phyloP scores from a whole-genome alignment of 2,329 filamentous ascomycete species.

The Diaporthe vaccinii region DNA sequence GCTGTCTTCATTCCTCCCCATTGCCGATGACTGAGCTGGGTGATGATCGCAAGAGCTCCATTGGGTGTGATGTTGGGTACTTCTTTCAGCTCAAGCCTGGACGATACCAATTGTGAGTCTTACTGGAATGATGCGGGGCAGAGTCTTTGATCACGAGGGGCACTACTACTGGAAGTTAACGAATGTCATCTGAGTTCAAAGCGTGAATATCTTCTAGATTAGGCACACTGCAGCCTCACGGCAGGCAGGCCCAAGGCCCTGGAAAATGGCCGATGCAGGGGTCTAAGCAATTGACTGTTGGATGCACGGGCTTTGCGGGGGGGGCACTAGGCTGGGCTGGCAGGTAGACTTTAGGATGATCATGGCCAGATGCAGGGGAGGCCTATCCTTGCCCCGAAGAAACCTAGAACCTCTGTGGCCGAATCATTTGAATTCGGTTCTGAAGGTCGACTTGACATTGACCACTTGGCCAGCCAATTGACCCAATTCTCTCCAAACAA shows the following conservation, averaged over 20 bases:
- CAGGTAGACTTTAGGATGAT: neutral
- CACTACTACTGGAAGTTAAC: neutral
- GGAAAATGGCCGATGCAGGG: conserved; percentile 5
- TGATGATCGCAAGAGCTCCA: neutral
- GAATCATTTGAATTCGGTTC: neutral
- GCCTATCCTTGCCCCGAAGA: neutral
- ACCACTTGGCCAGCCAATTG: conserved; percentile 8
- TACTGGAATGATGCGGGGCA: neutral
- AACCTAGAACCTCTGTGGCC: neutral
- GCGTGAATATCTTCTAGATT: conserved; percentile 5
- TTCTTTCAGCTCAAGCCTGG: neutral
- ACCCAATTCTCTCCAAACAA: neutral
- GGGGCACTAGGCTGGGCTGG: neutral
- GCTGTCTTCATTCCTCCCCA: conserved; percentile 47
- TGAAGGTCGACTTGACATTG: neutral
- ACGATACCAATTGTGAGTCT: neutral
- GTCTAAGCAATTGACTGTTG: conserved; percentile 5
- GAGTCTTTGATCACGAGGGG: neutral
- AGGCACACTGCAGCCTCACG: neutral
- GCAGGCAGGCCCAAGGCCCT: conserved; percentile 19
- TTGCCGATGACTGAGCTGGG: conserved; percentile 22
- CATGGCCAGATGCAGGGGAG: neutral
- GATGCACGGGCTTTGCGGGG: conserved; percentile 2
- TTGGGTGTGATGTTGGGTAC: neutral
- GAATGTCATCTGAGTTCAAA: neutral